Conservation (phyloP, 768 basidiomycete genomes). For the Melanogaster broomeanus region DNA sequence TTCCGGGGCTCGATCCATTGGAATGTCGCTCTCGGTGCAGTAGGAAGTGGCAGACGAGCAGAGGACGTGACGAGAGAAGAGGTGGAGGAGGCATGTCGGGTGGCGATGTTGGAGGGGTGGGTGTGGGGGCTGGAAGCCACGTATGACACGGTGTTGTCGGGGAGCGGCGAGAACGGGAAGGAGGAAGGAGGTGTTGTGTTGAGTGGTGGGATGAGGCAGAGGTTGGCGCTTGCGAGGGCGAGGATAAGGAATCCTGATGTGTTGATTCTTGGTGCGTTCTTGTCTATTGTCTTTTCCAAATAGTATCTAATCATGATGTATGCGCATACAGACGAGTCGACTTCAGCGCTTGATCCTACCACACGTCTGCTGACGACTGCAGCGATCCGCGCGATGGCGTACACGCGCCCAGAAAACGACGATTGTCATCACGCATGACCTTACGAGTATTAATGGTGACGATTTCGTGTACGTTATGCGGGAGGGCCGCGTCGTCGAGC, state of each 20-base stretch:
- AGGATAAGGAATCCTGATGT: constrained; percentile 83
- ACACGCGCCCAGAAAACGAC: constrained; percentile 60
- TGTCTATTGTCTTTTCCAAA: not conserved
- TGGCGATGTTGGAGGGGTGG: constrained; percentile 87
- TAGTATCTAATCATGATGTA: not conserved
- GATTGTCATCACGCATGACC: constrained; percentile 83
- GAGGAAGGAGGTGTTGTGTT: constrained; percentile 63
- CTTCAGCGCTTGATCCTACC: constrained; percentile 82
- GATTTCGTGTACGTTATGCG: constrained; percentile 96
- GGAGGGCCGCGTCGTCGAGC: constrained; percentile 77
- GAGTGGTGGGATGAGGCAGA: constrained; percentile 91
- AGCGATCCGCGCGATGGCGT: constrained; percentile 62
- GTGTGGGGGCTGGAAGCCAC: constrained; percentile 81
- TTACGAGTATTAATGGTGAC: constrained; percentile 68
- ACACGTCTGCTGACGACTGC: constrained; percentile 85
- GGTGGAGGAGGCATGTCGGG: constrained; percentile 81
- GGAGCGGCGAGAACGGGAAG: constrained; percentile 43
- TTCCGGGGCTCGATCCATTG: constrained; percentile 82
- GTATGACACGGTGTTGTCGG: constrained; percentile 73
- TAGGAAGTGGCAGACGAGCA: constrained; percentile 44
- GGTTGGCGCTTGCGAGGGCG: constrained; percentile 87
- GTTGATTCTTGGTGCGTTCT: constrained; percentile 80
- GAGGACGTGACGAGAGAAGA: constrained; percentile 61
- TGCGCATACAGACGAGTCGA: constrained; percentile 63
- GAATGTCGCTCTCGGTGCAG: constrained; percentile 80